phyloP scores from a whole-genome alignment of 805 yeast species.

The Metschnikowia lachancei region DNA sequence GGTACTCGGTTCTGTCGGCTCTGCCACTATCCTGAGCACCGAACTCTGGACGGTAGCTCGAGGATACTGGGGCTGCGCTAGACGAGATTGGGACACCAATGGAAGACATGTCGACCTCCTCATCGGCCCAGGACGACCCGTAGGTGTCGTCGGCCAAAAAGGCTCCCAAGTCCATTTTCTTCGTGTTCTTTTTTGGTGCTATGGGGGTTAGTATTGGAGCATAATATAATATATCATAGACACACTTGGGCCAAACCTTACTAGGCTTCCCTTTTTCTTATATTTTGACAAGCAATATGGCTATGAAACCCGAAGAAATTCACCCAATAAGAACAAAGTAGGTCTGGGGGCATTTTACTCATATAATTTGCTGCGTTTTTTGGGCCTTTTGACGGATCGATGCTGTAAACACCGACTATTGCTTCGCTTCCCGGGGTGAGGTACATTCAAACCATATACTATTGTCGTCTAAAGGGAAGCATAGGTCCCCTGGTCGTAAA shows the following conservation, averaged over 20 bases:
- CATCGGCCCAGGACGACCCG: slow-evolving; percentile 85
- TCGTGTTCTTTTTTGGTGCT: slow-evolving; percentile 56
- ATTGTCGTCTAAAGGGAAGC: neutral
- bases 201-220: slow-evolving; percentile 14
- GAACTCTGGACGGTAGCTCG: slow-evolving; percentile 14
- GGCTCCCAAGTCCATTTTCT: slow-evolving; percentile 76
- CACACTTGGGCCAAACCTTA: too few species aligned
- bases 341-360: too few species aligned
- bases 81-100: slow-evolving; percentile 49
- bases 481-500: too few species aligned
- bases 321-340: too few species aligned
- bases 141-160: slow-evolving; percentile 75
- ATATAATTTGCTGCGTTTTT: too few species aligned
- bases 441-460: neutral
- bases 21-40: slow-evolving; percentile 22
- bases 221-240: neutral
- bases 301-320: too few species aligned
- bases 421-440: neutral
- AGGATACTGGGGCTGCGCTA: slow-evolving; percentile 16
- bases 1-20: slow-evolving; percentile 64
- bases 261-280: too few species aligned
- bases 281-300: too few species aligned
- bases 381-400: too few species aligned
- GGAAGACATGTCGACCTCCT: slow-evolving; percentile 66
- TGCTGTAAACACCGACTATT: neutral